phyloP scores from a whole-genome alignment of 257 asterid genomes.

The Solanum etuberosum region DNA sequence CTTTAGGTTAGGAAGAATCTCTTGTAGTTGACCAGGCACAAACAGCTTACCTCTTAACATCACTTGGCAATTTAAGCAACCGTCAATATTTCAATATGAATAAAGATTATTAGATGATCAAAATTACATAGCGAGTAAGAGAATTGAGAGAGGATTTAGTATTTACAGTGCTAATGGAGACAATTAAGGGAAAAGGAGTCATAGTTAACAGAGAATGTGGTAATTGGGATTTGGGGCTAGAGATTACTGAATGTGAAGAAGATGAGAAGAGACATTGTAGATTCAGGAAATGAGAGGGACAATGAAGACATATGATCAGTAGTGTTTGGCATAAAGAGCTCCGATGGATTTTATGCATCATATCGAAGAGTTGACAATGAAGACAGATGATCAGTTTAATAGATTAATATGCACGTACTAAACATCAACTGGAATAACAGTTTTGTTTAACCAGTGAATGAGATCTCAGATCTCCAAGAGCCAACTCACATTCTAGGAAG shows the following conservation, averaged over 20 bases:
- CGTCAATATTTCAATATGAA: neutral
- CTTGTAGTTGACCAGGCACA: neutral
- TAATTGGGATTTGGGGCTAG: neutral
- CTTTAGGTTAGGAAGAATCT: neutral
- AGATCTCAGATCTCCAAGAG: neutral
- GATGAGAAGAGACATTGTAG: neutral
- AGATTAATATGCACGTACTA: neutral
- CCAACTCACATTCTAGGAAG: neutral
- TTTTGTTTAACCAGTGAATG: neutral
- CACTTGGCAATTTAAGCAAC: neutral
- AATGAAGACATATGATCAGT: neutral
- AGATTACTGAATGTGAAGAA: neutral
- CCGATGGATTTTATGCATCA: neutral
- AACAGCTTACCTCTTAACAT: neutral
- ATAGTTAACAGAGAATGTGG: neutral
- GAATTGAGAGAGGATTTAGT: neutral
- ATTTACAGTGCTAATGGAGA: neutral
- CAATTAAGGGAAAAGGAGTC: neutral
- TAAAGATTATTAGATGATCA: neutral
- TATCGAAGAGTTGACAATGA: neutral
- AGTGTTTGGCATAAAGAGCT: neutral
- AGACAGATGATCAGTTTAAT: neutral
- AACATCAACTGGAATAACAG: neutral
- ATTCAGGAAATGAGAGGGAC: neutral
- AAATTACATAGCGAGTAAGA: neutral